phyloP scores from a whole-genome alignment of 495 filamentous ascomycete genomes.

The Lophium mytilinum region DNA sequence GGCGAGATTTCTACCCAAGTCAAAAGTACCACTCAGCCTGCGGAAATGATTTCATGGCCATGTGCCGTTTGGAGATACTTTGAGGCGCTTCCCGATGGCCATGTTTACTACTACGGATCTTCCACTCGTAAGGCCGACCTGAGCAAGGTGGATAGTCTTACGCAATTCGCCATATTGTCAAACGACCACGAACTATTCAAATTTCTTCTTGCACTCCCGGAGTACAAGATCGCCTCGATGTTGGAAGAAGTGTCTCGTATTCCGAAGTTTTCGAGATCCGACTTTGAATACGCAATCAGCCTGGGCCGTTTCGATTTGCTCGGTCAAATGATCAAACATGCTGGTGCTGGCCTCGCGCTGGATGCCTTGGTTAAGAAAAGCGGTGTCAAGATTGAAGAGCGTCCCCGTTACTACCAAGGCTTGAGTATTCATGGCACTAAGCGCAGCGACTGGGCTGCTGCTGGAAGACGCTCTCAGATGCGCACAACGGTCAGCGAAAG shows the following conservation, averaged over 20 bases:
- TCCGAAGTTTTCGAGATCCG: conserved; percentile 17
- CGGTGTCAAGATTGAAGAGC: conserved; percentile 49
- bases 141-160: background rate
- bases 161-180: conserved; percentile 34
- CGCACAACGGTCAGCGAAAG: background rate
- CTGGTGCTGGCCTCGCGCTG: conserved; percentile 57
- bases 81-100: conserved; percentile 25
- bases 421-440: conserved; percentile 65
- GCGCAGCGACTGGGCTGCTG: conserved; percentile 53
- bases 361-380: conserved; percentile 51
- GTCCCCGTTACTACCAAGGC: conserved; percentile 62
- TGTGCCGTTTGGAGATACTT: conserved; percentile 30
- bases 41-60: conserved; percentile 36
- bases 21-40: conserved; percentile 48
- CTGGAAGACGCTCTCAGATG: conserved; percentile 36
- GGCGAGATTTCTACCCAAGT: conserved; percentile 55
- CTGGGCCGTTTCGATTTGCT: conserved; percentile 40
- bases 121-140: background rate
- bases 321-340: conserved; percentile 42
- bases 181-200: conserved; percentile 37
- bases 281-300: conserved; percentile 38
- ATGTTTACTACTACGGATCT: background rate
- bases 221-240: background rate
- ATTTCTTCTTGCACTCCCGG: conserved; percentile 37
- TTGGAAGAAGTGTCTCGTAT: conserved; percentile 21